Percentiles rank a stretch among this genome's conserved stretches.
Conservation (phyloP, 225 moss, liverwort and hornwort species). For the Asterella californica region DNA sequence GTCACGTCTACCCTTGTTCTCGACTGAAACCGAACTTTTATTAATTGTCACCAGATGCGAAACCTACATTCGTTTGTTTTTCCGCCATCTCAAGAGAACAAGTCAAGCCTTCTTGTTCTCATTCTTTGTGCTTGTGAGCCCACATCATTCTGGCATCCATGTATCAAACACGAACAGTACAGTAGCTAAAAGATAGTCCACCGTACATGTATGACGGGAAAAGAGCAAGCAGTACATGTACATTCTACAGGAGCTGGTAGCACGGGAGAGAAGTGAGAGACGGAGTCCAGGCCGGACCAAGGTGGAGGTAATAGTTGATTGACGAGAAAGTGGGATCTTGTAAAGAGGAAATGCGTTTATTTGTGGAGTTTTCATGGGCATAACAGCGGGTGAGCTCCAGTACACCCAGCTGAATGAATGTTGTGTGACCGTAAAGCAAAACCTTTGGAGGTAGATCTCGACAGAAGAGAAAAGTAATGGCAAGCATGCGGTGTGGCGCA, state of each 20-base stretch:
- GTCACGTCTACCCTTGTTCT: no score
- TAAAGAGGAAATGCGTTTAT: neutral
- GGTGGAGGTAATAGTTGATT: neutral
- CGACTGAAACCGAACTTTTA: no score
- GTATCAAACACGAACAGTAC: no score
- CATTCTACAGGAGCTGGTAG: neutral
- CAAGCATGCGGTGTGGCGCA: neutral
- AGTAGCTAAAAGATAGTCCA: neutral
- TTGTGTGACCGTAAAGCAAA: neutral
- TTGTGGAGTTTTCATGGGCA: neutral
- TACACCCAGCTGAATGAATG: neutral
- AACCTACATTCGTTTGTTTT: no score
- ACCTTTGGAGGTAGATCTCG: neutral
- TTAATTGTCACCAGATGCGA: no score
- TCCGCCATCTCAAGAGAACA: no score
- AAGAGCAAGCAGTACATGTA: neutral
- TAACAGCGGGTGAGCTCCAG: neutral
- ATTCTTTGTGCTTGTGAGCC: no score
- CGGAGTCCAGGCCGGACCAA: neutral
- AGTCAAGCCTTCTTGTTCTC: no score
- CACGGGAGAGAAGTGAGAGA: neutral
- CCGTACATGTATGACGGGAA: neutral
- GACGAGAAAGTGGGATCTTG: neutral
- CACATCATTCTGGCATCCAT: no score
- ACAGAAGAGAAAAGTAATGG: neutral